A percentile compares a stretch with the other conserved stretches of the same genome.
Conservation (phyloP, 1,139 yeast genomes). For the Taphrina wiesneri region DNA sequence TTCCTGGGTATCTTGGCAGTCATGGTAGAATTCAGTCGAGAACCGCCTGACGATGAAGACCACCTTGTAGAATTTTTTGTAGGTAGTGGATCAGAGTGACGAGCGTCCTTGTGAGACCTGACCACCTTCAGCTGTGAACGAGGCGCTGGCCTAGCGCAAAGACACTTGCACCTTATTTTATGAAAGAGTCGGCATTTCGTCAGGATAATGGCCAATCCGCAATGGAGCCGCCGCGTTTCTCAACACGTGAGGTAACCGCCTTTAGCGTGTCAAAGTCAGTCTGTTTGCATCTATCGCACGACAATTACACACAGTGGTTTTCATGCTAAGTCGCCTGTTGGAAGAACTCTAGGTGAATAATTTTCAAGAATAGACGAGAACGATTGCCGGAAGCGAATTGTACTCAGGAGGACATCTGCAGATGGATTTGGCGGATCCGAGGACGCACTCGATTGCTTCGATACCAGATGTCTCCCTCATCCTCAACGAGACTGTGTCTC, state of each 20-base stretch:
- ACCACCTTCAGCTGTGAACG: too few species aligned
- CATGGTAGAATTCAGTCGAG: neutral
- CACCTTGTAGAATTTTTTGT: too few species aligned
- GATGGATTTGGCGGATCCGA: neutral
- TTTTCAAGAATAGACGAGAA: too few species aligned
- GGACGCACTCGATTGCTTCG: slow-evolving; percentile 43
- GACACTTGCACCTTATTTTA: too few species aligned
- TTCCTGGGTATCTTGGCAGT: slow-evolving; percentile 34
- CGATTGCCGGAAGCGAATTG: too few species aligned
- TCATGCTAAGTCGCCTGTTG: too few species aligned
- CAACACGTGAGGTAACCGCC: neutral
- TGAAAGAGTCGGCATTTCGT: neutral
- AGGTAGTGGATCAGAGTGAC: too few species aligned
- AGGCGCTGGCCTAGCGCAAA: too few species aligned
- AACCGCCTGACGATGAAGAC: too few species aligned
- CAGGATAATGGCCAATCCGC: neutral
- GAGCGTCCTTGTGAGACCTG: too few species aligned
- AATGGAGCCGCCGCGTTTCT: neutral
- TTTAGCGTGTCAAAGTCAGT: neutral
- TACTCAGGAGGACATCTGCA: neutral
- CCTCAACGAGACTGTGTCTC: slow-evolving; percentile 81
- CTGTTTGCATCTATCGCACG: neutral
- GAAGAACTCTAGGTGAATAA: too few species aligned
- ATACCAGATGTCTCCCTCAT: slow-evolving; percentile 82
- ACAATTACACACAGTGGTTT: neutral